Conservation (phyloP, 306 rosid species). For the Vicia sativa region DNA sequence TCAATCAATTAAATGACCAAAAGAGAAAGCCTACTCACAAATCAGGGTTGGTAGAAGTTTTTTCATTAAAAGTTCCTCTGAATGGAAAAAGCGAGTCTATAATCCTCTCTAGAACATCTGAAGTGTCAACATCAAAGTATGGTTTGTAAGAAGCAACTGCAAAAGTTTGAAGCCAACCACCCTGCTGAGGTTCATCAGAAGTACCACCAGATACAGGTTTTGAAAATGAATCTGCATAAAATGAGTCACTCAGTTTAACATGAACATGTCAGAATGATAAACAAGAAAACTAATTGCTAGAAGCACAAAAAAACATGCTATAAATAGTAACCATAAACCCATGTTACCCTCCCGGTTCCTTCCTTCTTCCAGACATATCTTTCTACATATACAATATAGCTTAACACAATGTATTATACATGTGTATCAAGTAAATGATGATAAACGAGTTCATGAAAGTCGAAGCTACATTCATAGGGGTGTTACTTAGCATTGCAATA, state of each 20-base stretch:
- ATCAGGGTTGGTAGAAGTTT: conserved; percentile 82
- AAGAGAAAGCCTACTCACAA: conserved; percentile 61
- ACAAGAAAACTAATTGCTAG: conserved; percentile 13
- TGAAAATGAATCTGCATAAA: conserved; percentile 78
- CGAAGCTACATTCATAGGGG: conserved; percentile 8
- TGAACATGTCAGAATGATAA: conserved; percentile 19
- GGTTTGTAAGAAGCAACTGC: conserved; percentile 74
- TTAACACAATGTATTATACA: not conserved
- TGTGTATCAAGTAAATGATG: not conserved
- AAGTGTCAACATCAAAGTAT: conserved; percentile 86
- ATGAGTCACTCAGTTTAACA: conserved; percentile 33
- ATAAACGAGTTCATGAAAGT: conserved; percentile 1
- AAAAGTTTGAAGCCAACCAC: conserved; percentile 76
- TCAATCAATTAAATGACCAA: conserved; percentile 25
- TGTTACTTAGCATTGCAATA: not conserved
- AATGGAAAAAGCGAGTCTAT: conserved; percentile 83
- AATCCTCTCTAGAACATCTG: conserved; percentile 87
- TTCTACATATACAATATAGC: not conserved
- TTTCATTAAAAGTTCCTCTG: conserved; percentile 86
- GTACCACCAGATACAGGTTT: conserved; percentile 83
- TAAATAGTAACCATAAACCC: conserved; percentile 24
- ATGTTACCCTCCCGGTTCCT: not conserved
- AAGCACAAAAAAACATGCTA: not conserved
- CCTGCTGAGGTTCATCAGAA: conserved; percentile 78
- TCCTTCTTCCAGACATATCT: conserved; percentile 29